phyloP scores from a whole-genome alignment of 2,329 filamentous ascomycete species.

The Diaporthe helianthi region DNA sequence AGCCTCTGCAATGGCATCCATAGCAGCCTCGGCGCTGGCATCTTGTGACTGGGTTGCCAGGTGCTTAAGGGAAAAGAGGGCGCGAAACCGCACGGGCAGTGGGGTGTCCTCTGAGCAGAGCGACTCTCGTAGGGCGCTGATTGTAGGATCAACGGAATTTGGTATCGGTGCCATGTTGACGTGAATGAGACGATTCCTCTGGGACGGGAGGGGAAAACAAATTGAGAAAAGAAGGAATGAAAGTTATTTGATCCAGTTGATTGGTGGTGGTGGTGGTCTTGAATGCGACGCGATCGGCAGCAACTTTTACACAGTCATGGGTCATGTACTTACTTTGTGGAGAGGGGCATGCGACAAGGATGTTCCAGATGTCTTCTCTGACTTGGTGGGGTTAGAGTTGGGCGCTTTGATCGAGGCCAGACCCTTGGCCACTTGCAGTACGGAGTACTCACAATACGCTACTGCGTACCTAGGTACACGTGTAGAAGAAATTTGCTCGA shows the following conservation, averaged over 20 bases:
- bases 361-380: no score
- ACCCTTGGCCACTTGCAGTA: neutral
- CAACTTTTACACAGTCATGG: no score
- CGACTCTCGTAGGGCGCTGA: constrained; percentile 73
- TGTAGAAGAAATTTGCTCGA: neutral
- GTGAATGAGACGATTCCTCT: neutral
- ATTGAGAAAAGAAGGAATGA: neutral
- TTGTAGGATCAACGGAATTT: constrained; percentile 49
- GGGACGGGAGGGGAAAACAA: neutral
- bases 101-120: constrained; percentile 82
- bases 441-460: neutral
- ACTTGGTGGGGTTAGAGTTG: constrained; percentile 3
- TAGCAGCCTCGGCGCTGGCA: constrained; percentile 64
- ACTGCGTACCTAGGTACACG: neutral
- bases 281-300: constrained; percentile 7
- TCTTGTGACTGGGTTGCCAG: constrained; percentile 74
- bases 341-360: constrained; percentile 7
- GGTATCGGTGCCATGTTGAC: constrained; percentile 39
- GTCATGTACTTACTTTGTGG: neutral
- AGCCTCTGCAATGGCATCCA: constrained; percentile 85
- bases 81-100: constrained; percentile 89
- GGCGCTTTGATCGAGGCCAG: neutral
- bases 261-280: constrained; percentile 6
- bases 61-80: constrained; percentile 97
- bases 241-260: neutral